Conservation (phyloP, 345 rosid genomes). For the Cochlearia excelsa region DNA sequence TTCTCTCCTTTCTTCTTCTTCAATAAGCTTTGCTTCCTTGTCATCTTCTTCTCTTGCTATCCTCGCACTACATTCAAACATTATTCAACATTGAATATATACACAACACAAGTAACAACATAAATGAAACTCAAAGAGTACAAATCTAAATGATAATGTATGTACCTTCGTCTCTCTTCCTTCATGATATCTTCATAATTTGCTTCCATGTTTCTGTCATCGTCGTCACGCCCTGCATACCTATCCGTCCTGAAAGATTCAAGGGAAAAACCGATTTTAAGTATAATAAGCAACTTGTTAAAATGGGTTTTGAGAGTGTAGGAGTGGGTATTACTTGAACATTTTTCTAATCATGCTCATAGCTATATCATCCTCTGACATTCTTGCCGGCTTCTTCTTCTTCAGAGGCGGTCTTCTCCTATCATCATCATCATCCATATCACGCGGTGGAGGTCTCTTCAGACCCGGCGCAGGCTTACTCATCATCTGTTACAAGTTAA, state of each 20-base stretch:
- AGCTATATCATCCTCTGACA: slow-evolving; percentile 42
- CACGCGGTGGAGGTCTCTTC: slow-evolving; percentile 43
- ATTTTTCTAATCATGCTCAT: slow-evolving; percentile 53
- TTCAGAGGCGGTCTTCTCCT: slow-evolving; percentile 36
- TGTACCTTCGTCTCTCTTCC: slow-evolving; percentile 82
- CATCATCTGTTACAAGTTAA: slow-evolving; percentile 38
- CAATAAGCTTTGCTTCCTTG: slow-evolving; percentile 52
- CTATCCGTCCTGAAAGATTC: slow-evolving; percentile 16
- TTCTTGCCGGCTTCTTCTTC: slow-evolving; percentile 56
- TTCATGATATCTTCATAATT: slow-evolving; percentile 64
- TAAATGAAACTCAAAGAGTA: not conserved
- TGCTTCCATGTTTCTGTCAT: slow-evolving; percentile 82
- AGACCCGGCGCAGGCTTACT: slow-evolving; percentile 37
- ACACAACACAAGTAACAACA: not conserved
- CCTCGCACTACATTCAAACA: slow-evolving; percentile 47
- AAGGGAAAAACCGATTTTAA: not conserved
- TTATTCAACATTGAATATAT: not conserved
- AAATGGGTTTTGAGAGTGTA: slow-evolving; percentile 2
- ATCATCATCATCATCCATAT: slow-evolving; percentile 32
- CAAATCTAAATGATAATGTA: not conserved
- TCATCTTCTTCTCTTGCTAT: slow-evolving; percentile 73
- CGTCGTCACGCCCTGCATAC: slow-evolving; percentile 42
- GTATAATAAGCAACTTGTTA: not conserved
- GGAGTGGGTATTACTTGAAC: slow-evolving; percentile 43
- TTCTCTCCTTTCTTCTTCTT: slow-evolving; percentile 61